phyloP scores from a whole-genome alignment of 768 basidiomycete genomes.

The Agaricus blazei region DNA sequence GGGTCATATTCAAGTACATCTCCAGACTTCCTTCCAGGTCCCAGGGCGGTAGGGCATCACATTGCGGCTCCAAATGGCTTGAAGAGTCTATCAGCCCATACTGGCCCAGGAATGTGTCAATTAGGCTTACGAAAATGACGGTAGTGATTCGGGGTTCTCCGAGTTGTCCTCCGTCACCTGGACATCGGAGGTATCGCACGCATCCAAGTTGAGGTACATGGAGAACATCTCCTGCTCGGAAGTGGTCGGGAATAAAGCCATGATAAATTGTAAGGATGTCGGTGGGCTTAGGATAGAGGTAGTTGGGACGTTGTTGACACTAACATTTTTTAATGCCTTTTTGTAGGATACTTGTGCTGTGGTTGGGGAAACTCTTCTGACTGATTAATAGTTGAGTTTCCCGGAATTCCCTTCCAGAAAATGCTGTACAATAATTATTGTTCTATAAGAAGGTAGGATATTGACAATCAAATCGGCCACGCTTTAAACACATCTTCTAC shows the following conservation, averaged over 20 bases:
- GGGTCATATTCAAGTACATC: not conserved
- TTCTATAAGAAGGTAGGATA: too few relatives aligned
- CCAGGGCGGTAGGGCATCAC: not conserved
- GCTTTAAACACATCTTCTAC: too few relatives aligned
- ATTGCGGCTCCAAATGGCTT: not conserved
- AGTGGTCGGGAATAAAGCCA: not conserved
- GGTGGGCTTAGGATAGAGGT: not conserved
- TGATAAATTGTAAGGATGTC: too few relatives aligned
- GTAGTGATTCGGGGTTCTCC: too few relatives aligned
- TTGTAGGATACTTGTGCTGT: too few relatives aligned
- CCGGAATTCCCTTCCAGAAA: too few relatives aligned
- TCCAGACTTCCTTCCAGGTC: not conserved
- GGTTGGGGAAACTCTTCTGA: too few relatives aligned
- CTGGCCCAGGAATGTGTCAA: not conserved
- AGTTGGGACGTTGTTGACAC: not conserved
- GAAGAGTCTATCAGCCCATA: not conserved
- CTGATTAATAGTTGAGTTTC: too few relatives aligned
- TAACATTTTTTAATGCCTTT: too few relatives aligned
- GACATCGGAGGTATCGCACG: not conserved
- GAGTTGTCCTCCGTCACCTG: not conserved
- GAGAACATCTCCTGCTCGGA: not conserved
- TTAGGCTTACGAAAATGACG: not conserved
- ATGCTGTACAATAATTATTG: too few relatives aligned
- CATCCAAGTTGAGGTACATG: not conserved
- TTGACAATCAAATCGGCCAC: too few relatives aligned